Percentiles rank a stretch among this genome's conserved stretches.
Conservation (phyloP, 2,329 filamentous ascomycete genomes). For the Fusarium liriodendri region DNA sequence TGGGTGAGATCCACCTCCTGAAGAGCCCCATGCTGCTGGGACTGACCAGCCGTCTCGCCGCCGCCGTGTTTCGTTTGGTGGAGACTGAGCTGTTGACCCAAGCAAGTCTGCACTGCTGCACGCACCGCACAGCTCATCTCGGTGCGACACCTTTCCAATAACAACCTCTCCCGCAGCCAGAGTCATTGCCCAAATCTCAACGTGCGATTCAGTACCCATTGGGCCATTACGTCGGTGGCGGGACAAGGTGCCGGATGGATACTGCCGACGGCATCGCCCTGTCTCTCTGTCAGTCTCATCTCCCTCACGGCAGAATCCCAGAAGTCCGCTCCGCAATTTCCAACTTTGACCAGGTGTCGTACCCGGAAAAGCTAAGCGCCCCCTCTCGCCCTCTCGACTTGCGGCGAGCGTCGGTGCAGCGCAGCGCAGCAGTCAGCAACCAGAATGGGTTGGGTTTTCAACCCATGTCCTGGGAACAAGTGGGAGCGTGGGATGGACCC, state of each 20-base stretch:
- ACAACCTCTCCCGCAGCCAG: constrained; percentile 29
- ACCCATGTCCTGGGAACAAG: constrained; percentile 22
- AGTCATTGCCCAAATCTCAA: constrained; percentile 17
- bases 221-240: constrained; percentile 44
- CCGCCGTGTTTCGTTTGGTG: constrained; percentile 9
- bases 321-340: constrained; percentile 17
- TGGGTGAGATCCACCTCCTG: constrained; percentile 33
- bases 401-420: neutral
- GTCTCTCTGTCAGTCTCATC: constrained; percentile 17
- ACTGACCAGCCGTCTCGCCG: constrained; percentile 28
- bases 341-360: constrained; percentile 13
- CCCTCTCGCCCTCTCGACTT: constrained; percentile 5
- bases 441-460: constrained; percentile 14
- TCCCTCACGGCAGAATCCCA: constrained; percentile 11
- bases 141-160: constrained; percentile 26
- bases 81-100: constrained; percentile 12
- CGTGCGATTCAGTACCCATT: constrained; percentile 32
- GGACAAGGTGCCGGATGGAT: constrained; percentile 33
- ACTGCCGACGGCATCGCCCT: constrained; percentile 42
- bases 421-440: constrained; percentile 17
- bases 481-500: constrained; percentile 26
- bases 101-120: neutral
- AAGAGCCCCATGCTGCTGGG: constrained; percentile 41
- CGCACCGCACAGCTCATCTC: constrained; percentile 11
- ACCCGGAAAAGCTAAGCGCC: constrained; percentile 13